Evolutionary conservation across 768 basidiomycete species (phyloP).

Genomic region (Clitopilus hobsonii): DNA sequence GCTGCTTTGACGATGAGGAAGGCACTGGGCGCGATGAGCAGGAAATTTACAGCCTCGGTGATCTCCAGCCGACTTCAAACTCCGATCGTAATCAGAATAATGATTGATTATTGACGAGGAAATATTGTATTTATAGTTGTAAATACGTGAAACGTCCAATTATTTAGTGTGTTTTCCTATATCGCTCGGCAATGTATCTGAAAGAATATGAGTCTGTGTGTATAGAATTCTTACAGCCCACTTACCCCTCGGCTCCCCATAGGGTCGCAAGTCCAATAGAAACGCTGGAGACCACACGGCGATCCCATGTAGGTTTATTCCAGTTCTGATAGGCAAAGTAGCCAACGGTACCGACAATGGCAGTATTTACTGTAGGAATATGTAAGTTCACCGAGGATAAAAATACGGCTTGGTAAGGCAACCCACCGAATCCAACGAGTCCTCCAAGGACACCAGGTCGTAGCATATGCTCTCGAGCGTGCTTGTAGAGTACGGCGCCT

Average conservation of each 20-base stretch:
- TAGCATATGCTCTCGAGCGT: slow-evolving; percentile 50
- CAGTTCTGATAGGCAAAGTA: slow-evolving; percentile 65
- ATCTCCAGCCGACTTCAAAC: neutral
- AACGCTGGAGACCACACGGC: slow-evolving; percentile 51
- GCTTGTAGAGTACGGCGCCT: slow-evolving; percentile 49
- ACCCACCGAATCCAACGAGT: slow-evolving; percentile 54
- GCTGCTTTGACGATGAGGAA: slow-evolving; percentile 2
- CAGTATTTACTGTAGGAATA: slow-evolving; percentile 50
- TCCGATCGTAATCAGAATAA: neutral
- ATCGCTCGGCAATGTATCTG: neutral
- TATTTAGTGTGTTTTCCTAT: neutral
- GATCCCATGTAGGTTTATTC: slow-evolving; percentile 62
- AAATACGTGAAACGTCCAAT: neutral
- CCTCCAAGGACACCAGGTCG: slow-evolving; percentile 67
- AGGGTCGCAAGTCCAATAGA: slow-evolving; percentile 56
- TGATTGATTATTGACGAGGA: neutral
- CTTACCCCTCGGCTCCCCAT: slow-evolving; percentile 66
- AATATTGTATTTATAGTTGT: neutral
- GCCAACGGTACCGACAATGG: slow-evolving; percentile 55
- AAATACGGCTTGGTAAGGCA: neutral
- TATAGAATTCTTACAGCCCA: slow-evolving; percentile 3
- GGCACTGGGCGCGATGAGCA: neutral
- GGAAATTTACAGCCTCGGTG: slow-evolving; percentile 14
- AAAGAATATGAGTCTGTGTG: neutral
- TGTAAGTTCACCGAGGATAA: neutral